Conservation (phyloP, 768 basidiomycete species). For the Strobilomyces echinocephalus region DNA sequence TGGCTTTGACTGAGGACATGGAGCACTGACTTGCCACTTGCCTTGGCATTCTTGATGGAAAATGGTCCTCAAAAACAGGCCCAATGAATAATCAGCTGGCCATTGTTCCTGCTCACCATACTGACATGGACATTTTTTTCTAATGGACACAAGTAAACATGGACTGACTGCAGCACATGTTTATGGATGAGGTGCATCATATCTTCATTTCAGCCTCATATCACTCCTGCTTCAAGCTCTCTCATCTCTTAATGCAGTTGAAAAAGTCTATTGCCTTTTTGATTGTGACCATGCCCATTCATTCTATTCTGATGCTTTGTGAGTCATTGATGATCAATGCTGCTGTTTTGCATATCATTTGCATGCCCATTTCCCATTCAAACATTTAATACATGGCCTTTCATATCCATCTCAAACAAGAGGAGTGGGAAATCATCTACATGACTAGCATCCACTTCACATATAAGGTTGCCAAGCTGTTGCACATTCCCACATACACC, state of each 20-base stretch:
- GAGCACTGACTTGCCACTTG: background rate
- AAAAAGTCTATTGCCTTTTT: conserved; percentile 11
- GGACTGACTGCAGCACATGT: background rate
- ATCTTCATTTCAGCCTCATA: conserved; percentile 3
- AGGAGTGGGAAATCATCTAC: conserved; percentile 4
- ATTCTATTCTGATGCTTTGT: conserved; percentile 5
- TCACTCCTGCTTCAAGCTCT: conserved; percentile 6
- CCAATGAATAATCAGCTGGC: background rate
- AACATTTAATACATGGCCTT: conserved; percentile 3
- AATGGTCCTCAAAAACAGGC: too few species aligned
- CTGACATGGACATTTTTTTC: background rate
- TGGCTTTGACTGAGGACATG: background rate
- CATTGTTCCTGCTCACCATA: conserved; percentile 8
- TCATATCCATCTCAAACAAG: background rate
- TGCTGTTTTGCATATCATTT: background rate
- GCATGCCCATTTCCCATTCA: background rate
- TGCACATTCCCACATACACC: background rate
- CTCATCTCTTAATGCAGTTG: background rate
- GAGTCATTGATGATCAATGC: conserved; percentile 1
- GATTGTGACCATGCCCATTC: background rate
- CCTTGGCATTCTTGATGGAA: too few species aligned
- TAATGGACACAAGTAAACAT: background rate
- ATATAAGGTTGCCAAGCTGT: background rate
- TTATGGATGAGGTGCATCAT: conserved; percentile 10
- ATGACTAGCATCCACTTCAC: background rate